Conservation (phyloP, 306 rosid genomes). For the Hippophae gyantsensis region DNA sequence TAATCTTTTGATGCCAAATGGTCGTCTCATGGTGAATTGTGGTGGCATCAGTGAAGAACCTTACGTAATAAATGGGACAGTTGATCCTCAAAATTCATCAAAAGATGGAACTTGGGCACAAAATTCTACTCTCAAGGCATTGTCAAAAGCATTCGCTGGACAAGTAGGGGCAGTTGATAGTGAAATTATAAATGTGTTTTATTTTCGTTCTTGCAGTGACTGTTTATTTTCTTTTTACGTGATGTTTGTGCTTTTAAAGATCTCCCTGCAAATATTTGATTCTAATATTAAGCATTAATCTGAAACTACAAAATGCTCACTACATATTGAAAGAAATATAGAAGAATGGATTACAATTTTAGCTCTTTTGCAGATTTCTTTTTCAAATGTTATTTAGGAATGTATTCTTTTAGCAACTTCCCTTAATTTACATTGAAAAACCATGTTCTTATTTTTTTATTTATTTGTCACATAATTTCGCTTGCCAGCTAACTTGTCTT, state of each 20-base stretch:
- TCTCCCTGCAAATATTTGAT: not conserved
- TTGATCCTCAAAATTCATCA: slow-evolving; percentile 22
- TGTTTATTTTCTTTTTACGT: not conserved
- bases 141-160: slow-evolving; percentile 68
- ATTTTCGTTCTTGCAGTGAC: slow-evolving; percentile 3
- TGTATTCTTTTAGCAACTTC: not conserved
- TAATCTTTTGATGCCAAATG: slow-evolving; percentile 51
- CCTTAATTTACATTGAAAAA: not conserved
- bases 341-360: not conserved
- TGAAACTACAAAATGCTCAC: not conserved
- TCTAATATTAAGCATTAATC: not conserved
- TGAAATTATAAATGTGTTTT: not conserved
- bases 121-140: slow-evolving; percentile 49
- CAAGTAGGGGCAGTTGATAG: slow-evolving; percentile 40
- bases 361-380: not conserved
- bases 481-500: too few relatives aligned
- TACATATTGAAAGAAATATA: not conserved
- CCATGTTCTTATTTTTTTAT: too few relatives aligned
- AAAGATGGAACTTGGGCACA: slow-evolving; percentile 39
- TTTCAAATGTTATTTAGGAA: not conserved
- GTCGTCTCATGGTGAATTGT: slow-evolving; percentile 88
- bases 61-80: slow-evolving; percentile 18
- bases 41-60: slow-evolving; percentile 59
- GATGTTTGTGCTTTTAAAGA: not conserved
- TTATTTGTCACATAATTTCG: too few relatives aligned